Base-by-base conservation (phyloP, 2,329 filamentous ascomycete species). In the Aureobasidium subglaciale region DNA sequence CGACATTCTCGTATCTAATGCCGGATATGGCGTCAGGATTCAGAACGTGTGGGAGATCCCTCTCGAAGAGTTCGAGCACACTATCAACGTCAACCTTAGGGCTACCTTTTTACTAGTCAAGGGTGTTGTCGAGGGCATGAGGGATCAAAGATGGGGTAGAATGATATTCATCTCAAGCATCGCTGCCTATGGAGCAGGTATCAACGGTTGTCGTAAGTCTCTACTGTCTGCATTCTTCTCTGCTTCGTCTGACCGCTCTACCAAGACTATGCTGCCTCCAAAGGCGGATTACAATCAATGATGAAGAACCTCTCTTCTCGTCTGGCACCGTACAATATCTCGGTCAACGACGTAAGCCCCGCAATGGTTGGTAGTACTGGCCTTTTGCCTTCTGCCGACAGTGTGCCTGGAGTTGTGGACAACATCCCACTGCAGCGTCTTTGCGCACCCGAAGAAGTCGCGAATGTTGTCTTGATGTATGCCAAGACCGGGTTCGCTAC, bases 271-370 rank as follows among this genome's bases (percentile, higher is more conserved):
- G 61, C 63, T 24, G 62, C 63, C 18, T 64, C 61, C 1, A 64
- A 64, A 25, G 63, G 59, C 30, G 83, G 82, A 2, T 64, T 85
- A 59, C 80, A 78, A 4, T 79, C 80, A 2, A 81, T 86, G 78
- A 84, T 85, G 79, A 81, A 78, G 64, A 86, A 85, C 59, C 71
- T 86, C 27, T 76, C 82, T 1, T 76, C 73, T 1, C 79, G 80
- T 42, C 74, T 85, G 20, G 83, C 81, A 2, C 74, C 77, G 55
- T 76, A 75, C 61, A 82, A 82, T 29, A 83, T 86, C 61, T 83
- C 82, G 13, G 81, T 85, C 56, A 86, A 86, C 58, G 82, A 85
- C 59, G 80, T 86, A n/a, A 81, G 82, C 3, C 83, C 83, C 0
- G 83, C 82, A 5, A 85, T 86, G 81, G 85, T 86, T 58, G 81